phyloP scores from a whole-genome alignment of 306 rosid genomes.

The Dalbergia cochinchinensis region DNA sequence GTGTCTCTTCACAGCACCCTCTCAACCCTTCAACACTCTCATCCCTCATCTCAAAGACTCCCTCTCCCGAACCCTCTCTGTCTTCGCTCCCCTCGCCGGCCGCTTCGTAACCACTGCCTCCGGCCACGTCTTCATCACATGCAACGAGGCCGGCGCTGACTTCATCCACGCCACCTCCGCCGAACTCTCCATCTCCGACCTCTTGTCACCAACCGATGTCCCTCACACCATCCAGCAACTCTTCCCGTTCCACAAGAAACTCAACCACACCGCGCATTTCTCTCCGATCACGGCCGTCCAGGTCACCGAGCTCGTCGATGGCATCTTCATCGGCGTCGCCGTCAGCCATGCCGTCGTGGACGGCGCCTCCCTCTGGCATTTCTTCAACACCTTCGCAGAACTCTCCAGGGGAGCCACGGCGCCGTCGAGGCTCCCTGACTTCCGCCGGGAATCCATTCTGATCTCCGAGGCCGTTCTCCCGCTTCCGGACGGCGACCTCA shows the following conservation, averaged over 20 bases:
- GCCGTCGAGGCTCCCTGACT: constrained; percentile 59
- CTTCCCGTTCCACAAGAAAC: constrained; percentile 65
- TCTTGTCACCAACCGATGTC: constrained; percentile 60
- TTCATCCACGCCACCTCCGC: constrained; percentile 66
- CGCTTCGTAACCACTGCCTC: constrained; percentile 56
- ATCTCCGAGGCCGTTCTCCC: constrained; percentile 56
- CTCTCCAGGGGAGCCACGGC: constrained; percentile 45
- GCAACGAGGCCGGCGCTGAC: constrained; percentile 81
- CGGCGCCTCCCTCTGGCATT: constrained; percentile 89
- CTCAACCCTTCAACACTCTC: constrained; percentile 44
- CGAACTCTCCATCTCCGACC: constrained; percentile 44
- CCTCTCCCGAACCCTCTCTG: constrained; percentile 71
- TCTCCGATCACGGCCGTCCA: constrained; percentile 72
- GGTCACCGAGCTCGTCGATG: constrained; percentile 75
- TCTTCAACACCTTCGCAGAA: constrained; percentile 85
- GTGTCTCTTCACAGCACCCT: constrained; percentile 63
- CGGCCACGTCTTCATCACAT: constrained; percentile 67
- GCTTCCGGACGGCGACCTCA: constrained; percentile 67
- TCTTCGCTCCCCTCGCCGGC: constrained; percentile 85
- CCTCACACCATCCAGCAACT: constrained; percentile 52
- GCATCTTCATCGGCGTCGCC: constrained; percentile 76
- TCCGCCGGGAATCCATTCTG: constrained; percentile 64
- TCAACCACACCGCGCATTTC: constrained; percentile 70
- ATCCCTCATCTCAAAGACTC: constrained; percentile 53
- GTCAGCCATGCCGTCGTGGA: constrained; percentile 75